Conservation (phyloP, 352 stramenopile genomes). For the Globisporangium iwayamae region DNA sequence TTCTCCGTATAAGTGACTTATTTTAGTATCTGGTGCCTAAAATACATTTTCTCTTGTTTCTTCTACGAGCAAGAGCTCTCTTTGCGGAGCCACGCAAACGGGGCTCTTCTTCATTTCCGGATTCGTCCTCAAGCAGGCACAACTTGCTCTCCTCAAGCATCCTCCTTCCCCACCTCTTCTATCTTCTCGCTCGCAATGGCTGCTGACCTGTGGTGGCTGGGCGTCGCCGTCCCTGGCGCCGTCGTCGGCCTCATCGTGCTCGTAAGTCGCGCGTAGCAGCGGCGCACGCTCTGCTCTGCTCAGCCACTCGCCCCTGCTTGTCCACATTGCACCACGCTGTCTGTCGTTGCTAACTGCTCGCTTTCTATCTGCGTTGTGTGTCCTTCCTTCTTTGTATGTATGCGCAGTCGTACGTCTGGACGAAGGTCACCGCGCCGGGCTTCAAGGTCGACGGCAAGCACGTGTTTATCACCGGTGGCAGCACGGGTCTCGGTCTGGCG, state of each 20-base stretch:
- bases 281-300: not conserved
- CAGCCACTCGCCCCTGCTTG: not conserved
- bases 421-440: conserved; percentile 55
- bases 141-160: not conserved
- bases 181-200: conserved; percentile 20
- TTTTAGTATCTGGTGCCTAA: too few relatives aligned
- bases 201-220: conserved; percentile 42
- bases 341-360: too few relatives aligned
- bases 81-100: not conserved
- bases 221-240: conserved; percentile 34
- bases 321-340: not conserved
- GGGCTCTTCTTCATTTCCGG: not conserved
- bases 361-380: too few relatives aligned
- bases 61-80: too few relatives aligned
- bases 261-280: conserved; percentile 25
- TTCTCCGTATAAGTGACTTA: too few relatives aligned
- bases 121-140: not conserved
- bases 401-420: conserved; percentile 54
- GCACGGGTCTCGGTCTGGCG: conserved; percentile 61
- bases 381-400: too few relatives aligned
- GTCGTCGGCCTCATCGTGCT: conserved; percentile 49
- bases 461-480: conserved; percentile 62
- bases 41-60: too few relatives aligned
- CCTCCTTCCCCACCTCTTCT: not conserved
- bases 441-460: conserved; percentile 79